Conservation (phyloP, 2,329 filamentous ascomycete species). For the Zymoseptoria crescenta region DNA sequence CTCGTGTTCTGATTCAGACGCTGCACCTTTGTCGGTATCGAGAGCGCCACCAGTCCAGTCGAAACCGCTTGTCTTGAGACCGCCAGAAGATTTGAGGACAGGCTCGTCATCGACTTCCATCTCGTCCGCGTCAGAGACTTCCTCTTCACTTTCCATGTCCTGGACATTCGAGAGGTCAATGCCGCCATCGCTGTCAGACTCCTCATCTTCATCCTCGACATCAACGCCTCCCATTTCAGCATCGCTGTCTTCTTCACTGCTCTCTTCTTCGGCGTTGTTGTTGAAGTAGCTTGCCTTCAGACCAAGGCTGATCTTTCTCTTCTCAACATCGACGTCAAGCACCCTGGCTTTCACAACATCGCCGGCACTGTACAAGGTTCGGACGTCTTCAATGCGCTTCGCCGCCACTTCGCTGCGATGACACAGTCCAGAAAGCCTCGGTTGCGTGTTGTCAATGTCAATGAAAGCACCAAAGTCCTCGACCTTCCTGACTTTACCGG, state of each 20-base stretch:
- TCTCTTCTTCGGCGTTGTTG: slow-evolving; percentile 45
- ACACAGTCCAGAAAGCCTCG: slow-evolving; percentile 85
- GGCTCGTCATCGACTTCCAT: slow-evolving; percentile 32
- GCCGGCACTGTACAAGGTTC: slow-evolving; percentile 79
- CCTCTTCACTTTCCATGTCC: slow-evolving; percentile 40
- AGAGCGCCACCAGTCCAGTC: slow-evolving; percentile 70
- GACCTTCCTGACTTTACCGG: slow-evolving; percentile 85
- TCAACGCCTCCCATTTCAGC: slow-evolving; percentile 24
- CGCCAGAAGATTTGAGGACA: slow-evolving; percentile 28
- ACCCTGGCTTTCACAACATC: slow-evolving; percentile 91
- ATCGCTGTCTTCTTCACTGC: slow-evolving; percentile 34
- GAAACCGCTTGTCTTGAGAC: slow-evolving; percentile 66
- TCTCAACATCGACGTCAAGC: slow-evolving; percentile 65
- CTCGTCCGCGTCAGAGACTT: slow-evolving; percentile 41
- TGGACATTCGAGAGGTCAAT: slow-evolving; percentile 35
- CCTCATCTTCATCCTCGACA: slow-evolving; percentile 29
- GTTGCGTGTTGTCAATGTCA: slow-evolving; percentile 68
- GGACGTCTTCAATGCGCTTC: slow-evolving; percentile 71
- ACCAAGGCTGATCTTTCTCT: slow-evolving; percentile 77
- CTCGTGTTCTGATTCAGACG: slow-evolving; percentile 48
- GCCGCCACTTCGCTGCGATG: slow-evolving; percentile 91
- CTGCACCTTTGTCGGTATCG: slow-evolving; percentile 46
- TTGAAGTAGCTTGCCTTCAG: slow-evolving; percentile 89
- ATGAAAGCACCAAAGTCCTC: slow-evolving; percentile 95
- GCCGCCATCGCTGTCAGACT: slow-evolving; percentile 30